phyloP scores from a whole-genome alignment of 2,329 filamentous ascomycete species.

The Madurella fahalii region DNA sequence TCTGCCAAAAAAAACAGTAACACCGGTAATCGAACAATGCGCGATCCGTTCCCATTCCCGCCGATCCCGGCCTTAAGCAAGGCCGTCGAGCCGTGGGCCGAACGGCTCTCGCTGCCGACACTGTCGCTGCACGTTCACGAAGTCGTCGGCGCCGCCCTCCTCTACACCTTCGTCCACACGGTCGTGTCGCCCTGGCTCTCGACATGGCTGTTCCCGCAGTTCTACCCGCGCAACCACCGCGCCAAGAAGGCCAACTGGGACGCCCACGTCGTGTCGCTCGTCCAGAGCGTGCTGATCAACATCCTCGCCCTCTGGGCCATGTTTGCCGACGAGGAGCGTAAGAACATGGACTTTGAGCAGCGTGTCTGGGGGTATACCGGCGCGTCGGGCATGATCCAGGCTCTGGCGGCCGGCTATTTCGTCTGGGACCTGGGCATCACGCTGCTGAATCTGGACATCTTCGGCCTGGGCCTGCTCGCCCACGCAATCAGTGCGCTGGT shows the following conservation, averaged over 20 bases:
- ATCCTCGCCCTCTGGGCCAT: conserved; percentile 70
- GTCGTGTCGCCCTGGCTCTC: conserved; percentile 66
- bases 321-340: conserved; percentile 62
- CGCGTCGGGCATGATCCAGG: conserved; percentile 67
- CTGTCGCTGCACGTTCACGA: conserved; percentile 77
- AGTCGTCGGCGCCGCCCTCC: conserved; percentile 58
- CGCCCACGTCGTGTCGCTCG: conserved; percentile 78
- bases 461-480: conserved; percentile 71
- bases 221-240: conserved; percentile 59
- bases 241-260: conserved; percentile 76
- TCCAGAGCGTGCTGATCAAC: conserved; percentile 72
- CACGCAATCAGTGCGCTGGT: conserved; percentile 71
- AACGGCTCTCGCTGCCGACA: conserved; percentile 57
- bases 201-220: conserved; percentile 53
- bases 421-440: conserved; percentile 77
- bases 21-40: conserved; percentile 46
- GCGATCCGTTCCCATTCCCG: conserved; percentile 66
- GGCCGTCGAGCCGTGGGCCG: conserved; percentile 60
- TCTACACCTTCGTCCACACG: conserved; percentile 66
- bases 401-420: conserved; percentile 76
- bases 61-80: conserved; percentile 54
- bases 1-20: not conserved
- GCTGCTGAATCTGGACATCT: conserved; percentile 62
- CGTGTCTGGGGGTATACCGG: conserved; percentile 77
- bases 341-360: conserved; percentile 61